phyloP scores from a whole-genome alignment of 345 rosid species.

The Citrus trifoliata region DNA sequence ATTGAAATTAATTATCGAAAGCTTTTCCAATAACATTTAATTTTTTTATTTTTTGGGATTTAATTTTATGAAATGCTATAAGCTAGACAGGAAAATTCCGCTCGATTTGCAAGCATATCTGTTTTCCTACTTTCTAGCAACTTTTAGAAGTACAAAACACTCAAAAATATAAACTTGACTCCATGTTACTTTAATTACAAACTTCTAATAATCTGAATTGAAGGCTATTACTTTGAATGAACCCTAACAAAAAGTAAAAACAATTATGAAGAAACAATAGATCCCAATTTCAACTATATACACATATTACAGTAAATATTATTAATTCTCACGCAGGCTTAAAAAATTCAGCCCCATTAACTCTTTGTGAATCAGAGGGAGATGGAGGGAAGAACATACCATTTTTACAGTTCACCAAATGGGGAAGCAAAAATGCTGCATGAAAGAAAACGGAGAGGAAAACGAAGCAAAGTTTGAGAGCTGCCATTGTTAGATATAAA shows the following conservation, averaged over 20 bases:
- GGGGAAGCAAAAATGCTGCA: slow-evolving; percentile 35
- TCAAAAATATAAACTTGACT: not conserved
- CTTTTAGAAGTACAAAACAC: not conserved
- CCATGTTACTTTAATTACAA: not conserved
- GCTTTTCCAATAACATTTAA: too few species aligned
- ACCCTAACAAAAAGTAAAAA: too few species aligned
- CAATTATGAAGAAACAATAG: not conserved
- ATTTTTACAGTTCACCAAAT: slow-evolving; percentile 15
- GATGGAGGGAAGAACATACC: slow-evolving; percentile 11
- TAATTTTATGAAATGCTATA: too few species aligned
- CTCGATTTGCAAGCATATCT: not conserved
- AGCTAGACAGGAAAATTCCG: too few species aligned
- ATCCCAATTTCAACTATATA: not conserved
- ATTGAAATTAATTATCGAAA: not conserved
- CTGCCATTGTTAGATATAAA: slow-evolving; percentile 18
- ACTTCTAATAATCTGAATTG: not conserved
- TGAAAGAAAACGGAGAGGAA: slow-evolving; percentile 10
- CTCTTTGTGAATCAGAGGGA: not conserved
- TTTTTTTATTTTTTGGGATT: too few species aligned
- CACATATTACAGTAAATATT: not conserved
- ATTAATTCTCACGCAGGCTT: not conserved
- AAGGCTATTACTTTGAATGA: too few species aligned
- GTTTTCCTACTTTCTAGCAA: not conserved
- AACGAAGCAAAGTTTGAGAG: slow-evolving; percentile 11
- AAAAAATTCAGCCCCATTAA: not conserved